Evolutionary conservation across 2,329 filamentous ascomycete genomes (phyloP).

Genomic region (Colletotrichum kahawae): DNA sequence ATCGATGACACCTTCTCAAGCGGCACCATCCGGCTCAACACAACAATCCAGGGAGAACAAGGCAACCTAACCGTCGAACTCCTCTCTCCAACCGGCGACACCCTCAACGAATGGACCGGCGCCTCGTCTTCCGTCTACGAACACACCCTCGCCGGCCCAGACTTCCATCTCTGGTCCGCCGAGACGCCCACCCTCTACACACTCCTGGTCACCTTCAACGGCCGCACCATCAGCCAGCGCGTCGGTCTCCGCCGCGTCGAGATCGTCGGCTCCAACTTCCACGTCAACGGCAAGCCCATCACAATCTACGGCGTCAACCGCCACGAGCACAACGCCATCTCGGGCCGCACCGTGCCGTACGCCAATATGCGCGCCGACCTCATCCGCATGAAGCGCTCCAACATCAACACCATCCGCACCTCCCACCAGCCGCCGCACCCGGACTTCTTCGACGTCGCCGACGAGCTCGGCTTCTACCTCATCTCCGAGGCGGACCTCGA

Average conservation of each 20-base stretch:
- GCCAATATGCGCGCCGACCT: slow-evolving; percentile 66
- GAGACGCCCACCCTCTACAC: slow-evolving; percentile 70
- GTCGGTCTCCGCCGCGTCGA: slow-evolving; percentile 70
- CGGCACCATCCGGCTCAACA: slow-evolving; percentile 52
- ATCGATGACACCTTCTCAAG: slow-evolving; percentile 59
- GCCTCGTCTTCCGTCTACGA: slow-evolving; percentile 28
- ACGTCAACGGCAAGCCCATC: slow-evolving; percentile 69
- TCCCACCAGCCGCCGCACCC: slow-evolving; percentile 70
- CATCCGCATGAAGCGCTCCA: slow-evolving; percentile 69
- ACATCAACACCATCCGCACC: slow-evolving; percentile 73
- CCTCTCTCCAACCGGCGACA: background rate
- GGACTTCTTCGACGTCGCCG: slow-evolving; percentile 63
- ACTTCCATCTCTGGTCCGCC: slow-evolving; percentile 70
- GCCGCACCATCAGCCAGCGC: slow-evolving; percentile 52
- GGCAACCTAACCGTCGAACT: background rate
- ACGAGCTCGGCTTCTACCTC: slow-evolving; percentile 68
- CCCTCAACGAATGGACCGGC: slow-evolving; percentile 21
- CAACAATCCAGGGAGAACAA: slow-evolving; percentile 42
- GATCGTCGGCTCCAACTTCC: slow-evolving; percentile 63
- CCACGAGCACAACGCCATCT: slow-evolving; percentile 70
- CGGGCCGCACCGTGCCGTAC: slow-evolving; percentile 65
- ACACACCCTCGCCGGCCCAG: slow-evolving; percentile 43
- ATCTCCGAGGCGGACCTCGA: slow-evolving; percentile 63
- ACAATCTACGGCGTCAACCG: slow-evolving; percentile 73
- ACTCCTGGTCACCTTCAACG: slow-evolving; percentile 40